Base-by-base conservation (phyloP, 257 asterid species). In the Echium plantagineum region DNA sequence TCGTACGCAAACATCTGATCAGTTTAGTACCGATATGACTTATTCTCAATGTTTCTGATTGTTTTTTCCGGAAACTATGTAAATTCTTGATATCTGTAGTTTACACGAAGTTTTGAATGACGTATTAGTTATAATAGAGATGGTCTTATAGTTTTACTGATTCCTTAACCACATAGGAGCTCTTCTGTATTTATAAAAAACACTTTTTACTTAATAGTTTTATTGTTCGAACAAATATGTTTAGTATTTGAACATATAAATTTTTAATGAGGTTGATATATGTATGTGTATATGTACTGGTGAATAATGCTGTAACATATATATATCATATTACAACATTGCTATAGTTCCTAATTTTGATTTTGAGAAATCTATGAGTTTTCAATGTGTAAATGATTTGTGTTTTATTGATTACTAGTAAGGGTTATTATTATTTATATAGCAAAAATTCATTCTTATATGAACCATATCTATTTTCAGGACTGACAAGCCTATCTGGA, bases 401-500 rank as follows among this genome's bases (percentile, higher is more conserved):
- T 42, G 49, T 42, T 12, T 42, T 42, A 12, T 42, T 13, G 17
- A 13, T 10, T 42, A 42, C 49, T 7, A 42, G 49, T 42, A 12
- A 42, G 16, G 10, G 10, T 42, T 42, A 12, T 42, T 12, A 42
- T 42, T 3, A 42, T 12, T 10, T 42, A 4, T 10, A 42, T 2
- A 7, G 49, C 16, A 10, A 10, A 0, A 12, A 42, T 10, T 42
- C 17, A 42, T 17, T 42, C 49, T 42, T 42, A 12, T 10, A 42
- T 3, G 16, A 13, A 42, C 49, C 49, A 12, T 42, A 55, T 69
- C 60, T 57, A 62, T 62, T 56, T 75, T 67, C 96, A 93, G 98
- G 49, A 89, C 97, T 12, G 79, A 83, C 75, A 80, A 67, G 78
- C 98, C 98, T 60, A 70, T 71, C 67, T 93, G 98, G 98, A 89